Conservation (phyloP, 177 flowering plant genomes). For the Vitis hybrid region DNA sequence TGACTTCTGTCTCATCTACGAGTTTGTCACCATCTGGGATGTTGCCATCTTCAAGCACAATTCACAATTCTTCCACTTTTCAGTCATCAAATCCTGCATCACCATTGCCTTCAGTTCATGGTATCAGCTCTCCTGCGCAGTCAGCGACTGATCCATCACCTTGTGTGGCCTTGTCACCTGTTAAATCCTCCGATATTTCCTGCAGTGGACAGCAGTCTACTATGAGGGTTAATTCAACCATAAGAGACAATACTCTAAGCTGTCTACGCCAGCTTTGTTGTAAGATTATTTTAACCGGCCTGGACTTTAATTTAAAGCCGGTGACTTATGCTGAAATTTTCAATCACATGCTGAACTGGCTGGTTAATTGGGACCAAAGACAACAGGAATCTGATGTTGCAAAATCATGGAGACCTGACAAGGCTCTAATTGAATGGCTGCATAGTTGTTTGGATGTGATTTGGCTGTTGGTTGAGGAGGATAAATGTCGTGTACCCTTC, state of each 20-base stretch:
- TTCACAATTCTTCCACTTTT: conserved; percentile 50
- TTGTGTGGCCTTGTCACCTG: conserved; percentile 52
- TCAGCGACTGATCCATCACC: conserved; percentile 62
- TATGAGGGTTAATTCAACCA: conserved; percentile 34
- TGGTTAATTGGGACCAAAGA: conserved; percentile 84
- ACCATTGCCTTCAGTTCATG: conserved; percentile 70
- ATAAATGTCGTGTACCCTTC: conserved; percentile 89
- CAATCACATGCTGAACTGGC: conserved; percentile 82
- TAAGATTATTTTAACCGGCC: conserved; percentile 77
- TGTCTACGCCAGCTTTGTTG: conserved; percentile 89
- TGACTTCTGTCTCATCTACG: conserved; percentile 37
- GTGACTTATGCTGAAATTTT: conserved; percentile 85
- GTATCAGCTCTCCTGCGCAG: conserved; percentile 84
- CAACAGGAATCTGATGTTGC: conserved; percentile 50
- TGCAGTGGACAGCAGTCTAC: conserved; percentile 36
- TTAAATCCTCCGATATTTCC: conserved; percentile 60
- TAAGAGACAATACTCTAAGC: conserved; percentile 62
- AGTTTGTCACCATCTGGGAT: conserved; percentile 52
- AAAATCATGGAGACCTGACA: conserved; percentile 66
- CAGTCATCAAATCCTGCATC: conserved; percentile 80
- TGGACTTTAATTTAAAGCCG: conserved; percentile 79
- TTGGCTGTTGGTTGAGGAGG: conserved; percentile 90
- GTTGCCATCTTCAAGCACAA: conserved; percentile 41
- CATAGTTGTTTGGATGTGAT: conserved; percentile 92
- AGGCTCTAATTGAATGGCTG: conserved; percentile 76